phyloP scores from a whole-genome alignment of 1,284 basidiomycete genomes.

The Boletellus dicymbophilus region DNA sequence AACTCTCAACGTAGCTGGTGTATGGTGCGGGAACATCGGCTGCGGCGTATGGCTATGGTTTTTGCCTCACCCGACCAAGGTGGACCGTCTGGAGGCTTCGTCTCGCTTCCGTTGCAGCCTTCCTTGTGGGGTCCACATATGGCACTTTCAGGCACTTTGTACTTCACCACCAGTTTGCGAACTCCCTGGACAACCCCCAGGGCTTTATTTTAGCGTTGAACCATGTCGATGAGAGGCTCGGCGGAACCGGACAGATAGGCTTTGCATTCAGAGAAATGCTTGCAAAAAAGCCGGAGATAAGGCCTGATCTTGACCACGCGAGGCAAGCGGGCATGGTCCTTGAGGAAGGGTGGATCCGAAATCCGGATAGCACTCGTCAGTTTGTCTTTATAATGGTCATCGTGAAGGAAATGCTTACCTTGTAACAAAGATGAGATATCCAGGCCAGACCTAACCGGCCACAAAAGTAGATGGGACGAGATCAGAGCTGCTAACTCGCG shows the following conservation, averaged over 20 bases:
- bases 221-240: constrained; percentile 39
- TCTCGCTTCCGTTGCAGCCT: constrained; percentile 26
- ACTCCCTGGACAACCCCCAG: constrained; percentile 48
- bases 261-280: constrained; percentile 23
- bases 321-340: constrained; percentile 4
- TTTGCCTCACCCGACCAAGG: constrained; percentile 28
- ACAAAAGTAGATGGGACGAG: constrained; percentile 58
- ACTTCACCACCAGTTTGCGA: constrained; percentile 46
- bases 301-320: constrained; percentile 5
- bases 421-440: constrained; percentile 6
- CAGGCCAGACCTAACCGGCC: constrained; percentile 16
- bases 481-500: constrained; percentile 58
- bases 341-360: constrained; percentile 28
- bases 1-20: constrained; percentile 18
- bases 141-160: constrained; percentile 43
- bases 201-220: constrained; percentile 41
- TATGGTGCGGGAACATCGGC: constrained; percentile 31
- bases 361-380: constrained; percentile 13
- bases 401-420: not conserved
- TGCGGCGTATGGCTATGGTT: constrained; percentile 30
- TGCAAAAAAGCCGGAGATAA: constrained; percentile 13
- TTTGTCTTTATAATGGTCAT: not conserved
- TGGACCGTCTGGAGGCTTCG: constrained; percentile 28
- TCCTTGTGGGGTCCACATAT: constrained; percentile 29
- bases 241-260: constrained; percentile 28